Percentiles rank a stretch among this genome's conserved stretches.
Evolutionary conservation across 148 eudicot genomes (phyloP).

Genomic region (Simmondsia chinensis): DNA sequence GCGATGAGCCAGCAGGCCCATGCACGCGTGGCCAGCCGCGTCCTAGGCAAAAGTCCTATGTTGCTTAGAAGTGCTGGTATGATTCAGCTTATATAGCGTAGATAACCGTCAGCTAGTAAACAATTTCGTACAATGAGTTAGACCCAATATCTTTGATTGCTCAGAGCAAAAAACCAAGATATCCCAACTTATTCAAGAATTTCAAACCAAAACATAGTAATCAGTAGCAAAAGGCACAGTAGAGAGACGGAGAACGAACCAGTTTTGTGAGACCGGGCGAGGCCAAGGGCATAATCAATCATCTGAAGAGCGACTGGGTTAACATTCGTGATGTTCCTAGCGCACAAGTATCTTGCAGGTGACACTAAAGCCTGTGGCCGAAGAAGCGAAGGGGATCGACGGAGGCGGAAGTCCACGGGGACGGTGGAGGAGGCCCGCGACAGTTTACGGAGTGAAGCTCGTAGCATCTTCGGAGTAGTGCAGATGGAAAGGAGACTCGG

Average conservation of each 20-base stretch:
- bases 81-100: too few species aligned
- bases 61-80: too few species aligned
- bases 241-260: constrained; percentile 26
- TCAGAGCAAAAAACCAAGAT: too few species aligned
- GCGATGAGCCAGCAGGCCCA: too few species aligned
- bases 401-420: constrained; percentile 2
- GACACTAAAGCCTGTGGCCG: constrained; percentile 2
- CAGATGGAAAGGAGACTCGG: too few species aligned
- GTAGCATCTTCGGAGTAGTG: too few species aligned
- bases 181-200: too few species aligned
- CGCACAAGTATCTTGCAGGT: constrained; percentile 20
- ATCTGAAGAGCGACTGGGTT: constrained; percentile 68
- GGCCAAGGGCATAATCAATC: constrained; percentile 69
- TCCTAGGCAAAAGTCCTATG: too few species aligned
- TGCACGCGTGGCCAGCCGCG: too few species aligned
- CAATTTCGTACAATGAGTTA: too few species aligned
- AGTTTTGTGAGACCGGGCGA: constrained; percentile 58
- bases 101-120: too few species aligned
- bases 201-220: background rate
- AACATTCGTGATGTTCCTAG: constrained; percentile 15
- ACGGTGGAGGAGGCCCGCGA: background rate
- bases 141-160: too few species aligned
- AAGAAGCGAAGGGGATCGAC: background rate
- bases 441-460: constrained; percentile 10
- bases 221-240: background rate